Base-by-base conservation (phyloP, 2,329 filamentous ascomycete genomes). In the Diaporthe destruens region DNA sequence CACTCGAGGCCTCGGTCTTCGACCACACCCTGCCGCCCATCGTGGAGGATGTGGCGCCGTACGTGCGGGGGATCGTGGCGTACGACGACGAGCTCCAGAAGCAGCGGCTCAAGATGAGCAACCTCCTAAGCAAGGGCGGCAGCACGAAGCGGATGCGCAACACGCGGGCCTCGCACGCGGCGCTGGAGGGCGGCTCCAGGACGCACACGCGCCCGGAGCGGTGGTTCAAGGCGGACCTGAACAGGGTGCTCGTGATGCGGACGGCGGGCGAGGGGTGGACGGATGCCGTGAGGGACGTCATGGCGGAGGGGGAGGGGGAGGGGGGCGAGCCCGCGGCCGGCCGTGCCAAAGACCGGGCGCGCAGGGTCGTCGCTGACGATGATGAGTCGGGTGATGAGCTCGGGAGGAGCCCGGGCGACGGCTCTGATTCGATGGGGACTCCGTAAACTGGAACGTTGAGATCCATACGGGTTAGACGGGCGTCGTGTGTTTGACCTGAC, bases 61-160 rank as follows among this genome's bases (percentile, higher is more conserved):
- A 94, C 80, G 89, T 98, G n/a, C 93, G 97, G 14, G 87, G 88
- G 49, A 98, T 99, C 73, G 91, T 96, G 2, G 87, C 91, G 0
- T 93, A 92, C 78, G 96, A 98, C 77, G 84, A 90, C 25, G 87
- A 86, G 1, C 87, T 96, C 1, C 92, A 94, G 77, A 85, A 90
- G 74, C 89, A 94, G 75, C 89, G 92, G 3, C 79, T 87, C 23
- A 85, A 87, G 20, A 78, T 91, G 9, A 88, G 87, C 72, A 87
- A 85, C 44, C 78, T 92, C 11, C 79, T 91, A 9, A 87, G 86
- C 59, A 85, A 88, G 65, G 86, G 85, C 25, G 85, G 84, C 23
- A 77, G 84, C n/a, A 77, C 75, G 49, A 92, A 92, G 78, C 83
- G 88, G 23, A 83, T 87, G 75, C 82, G 93, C n/a, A 94, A 87